Evolutionary conservation across 805 yeast species (phyloP), one percentile per base, ranked within the genome.

Genomic region (Priceomyces medius): DNA sequence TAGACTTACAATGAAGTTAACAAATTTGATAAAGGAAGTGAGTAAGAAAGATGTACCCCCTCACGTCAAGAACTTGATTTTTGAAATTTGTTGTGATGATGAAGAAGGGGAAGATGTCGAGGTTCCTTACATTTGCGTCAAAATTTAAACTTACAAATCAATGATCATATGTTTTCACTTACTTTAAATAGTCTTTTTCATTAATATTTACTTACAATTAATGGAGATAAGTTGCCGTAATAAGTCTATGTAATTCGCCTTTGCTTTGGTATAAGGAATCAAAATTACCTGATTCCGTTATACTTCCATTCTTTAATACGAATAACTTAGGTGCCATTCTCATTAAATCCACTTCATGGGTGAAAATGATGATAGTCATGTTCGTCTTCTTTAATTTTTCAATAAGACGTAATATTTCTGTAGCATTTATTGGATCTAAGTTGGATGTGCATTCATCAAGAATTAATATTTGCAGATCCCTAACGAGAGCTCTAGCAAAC

Each of bases 31-130:
- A 49, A 88, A 88, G 59, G 67, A 77, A n/a, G 90, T 93, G 28
- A 81, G 95, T 40, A 88, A 88, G 72, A 85, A 86, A 59, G 88
- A 86, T 14, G 67, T 93, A 35, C 85, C 89, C 10, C 59, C 72
- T 3, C 88, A 85, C 59, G 82, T 80, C 43, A 81, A 81, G 63
- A 82, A 88, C 13, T 71, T 93, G 68, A 83, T 91, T 44, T 76
- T 93, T 43, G 99, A 91, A 66, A 77, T 93, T 35, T 88, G 96
- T 61, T 86, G 91, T 46, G 98, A 93, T 56, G 99, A 93, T 61
- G 73, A 79, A 56, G 77, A 83, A 35, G 99, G 91, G 26, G 98
- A 93, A 60, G 99, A 93, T 61, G 97, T 89, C 16, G 98, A 90
- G 54, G 88, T 89, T 48, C 99, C 99, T 23, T 89, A 80, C 59